Conservation (phyloP, 2,329 filamentous ascomycete genomes). For the Talaromyces islandicus region DNA sequence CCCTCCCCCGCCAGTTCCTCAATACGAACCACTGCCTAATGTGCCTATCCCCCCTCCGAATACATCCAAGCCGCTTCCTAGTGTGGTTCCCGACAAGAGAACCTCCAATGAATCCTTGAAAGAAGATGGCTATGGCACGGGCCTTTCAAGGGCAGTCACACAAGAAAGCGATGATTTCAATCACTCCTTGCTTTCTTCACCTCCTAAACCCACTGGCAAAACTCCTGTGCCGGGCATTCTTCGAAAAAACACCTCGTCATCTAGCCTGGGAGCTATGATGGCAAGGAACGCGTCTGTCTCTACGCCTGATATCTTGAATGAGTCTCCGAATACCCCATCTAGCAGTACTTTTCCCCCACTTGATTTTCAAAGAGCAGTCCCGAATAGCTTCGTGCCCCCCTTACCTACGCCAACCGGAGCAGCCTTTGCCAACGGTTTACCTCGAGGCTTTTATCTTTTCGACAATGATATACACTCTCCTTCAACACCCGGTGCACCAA, state of each 20-base stretch:
- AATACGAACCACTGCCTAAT: conserved; percentile 21
- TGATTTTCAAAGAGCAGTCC: conserved; percentile 38
- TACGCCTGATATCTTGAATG: conserved; percentile 55
- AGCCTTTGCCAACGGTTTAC: conserved; percentile 53
- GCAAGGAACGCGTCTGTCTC: conserved; percentile 66
- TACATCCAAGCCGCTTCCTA: conserved; percentile 16
- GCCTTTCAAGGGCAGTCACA: conserved; percentile 38
- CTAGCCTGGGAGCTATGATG: conserved; percentile 65
- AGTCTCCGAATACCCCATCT: conserved; percentile 68
- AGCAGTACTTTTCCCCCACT: conserved; percentile 59
- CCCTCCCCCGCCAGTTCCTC: conserved; percentile 23
- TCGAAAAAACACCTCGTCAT: conserved; percentile 65
- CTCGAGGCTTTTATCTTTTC: conserved; percentile 72
- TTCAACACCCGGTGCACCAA: conserved; percentile 59
- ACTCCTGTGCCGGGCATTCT: conserved; percentile 39
- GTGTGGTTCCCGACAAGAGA: conserved; percentile 21
- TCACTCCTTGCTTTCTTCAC: conserved; percentile 26
- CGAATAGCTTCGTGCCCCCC: conserved; percentile 52
- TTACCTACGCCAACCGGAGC: conserved; percentile 63
- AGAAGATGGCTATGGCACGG: conserved; percentile 36
- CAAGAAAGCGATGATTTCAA: conserved; percentile 37
- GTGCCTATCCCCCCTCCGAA: conserved; percentile 13
- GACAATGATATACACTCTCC: conserved; percentile 73
- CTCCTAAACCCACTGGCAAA: conserved; percentile 31
- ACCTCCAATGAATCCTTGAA: conserved; percentile 29